Evolutionary conservation across 352 stramenopile genomes (phyloP).

Genomic region (Globisporangium acanthophoron): DNA sequence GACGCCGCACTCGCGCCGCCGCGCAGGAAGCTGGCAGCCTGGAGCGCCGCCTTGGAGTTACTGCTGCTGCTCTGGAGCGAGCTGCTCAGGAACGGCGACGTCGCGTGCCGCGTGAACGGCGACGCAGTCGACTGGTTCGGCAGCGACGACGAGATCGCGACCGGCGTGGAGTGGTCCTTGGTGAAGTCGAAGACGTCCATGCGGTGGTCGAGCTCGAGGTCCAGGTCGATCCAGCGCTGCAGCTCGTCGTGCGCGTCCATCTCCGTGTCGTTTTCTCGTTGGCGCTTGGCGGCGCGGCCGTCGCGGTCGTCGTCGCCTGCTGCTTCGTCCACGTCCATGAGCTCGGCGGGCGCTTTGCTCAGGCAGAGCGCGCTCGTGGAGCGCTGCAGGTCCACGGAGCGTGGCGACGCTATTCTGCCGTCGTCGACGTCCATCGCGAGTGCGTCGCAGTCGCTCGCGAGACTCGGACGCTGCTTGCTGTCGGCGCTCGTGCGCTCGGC

Average conservation of each 20-base stretch:
- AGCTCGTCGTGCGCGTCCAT: slow-evolving; percentile 49
- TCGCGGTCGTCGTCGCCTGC: slow-evolving; percentile 2
- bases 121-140: slow-evolving; percentile 1
- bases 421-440: slow-evolving; percentile 15
- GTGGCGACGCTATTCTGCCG: slow-evolving; percentile 11
- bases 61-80: slow-evolving; percentile 16
- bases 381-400: slow-evolving; percentile 12
- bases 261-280: slow-evolving; percentile 20
- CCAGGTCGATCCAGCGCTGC: slow-evolving; percentile 57
- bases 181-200: slow-evolving; percentile 55
- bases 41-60: slow-evolving; percentile 7
- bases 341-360: slow-evolving; percentile 2
- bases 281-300: slow-evolving; percentile 10
- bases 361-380: neutral
- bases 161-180: slow-evolving; percentile 3
- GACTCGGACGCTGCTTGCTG: slow-evolving; percentile 16
- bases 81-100: slow-evolving; percentile 9
- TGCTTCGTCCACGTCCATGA: slow-evolving; percentile 2
- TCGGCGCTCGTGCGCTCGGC: slow-evolving; percentile 5
- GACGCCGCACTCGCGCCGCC: slow-evolving; percentile 7
- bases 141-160: slow-evolving; percentile 1
- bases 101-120: slow-evolving; percentile 5
- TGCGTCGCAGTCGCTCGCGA: neutral
- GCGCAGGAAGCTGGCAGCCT: slow-evolving; percentile 12
- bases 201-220: slow-evolving; percentile 48